These are phyloP conservation scores for Rhipidocladum racemiflorum DNA, from an alignment of 176 grass and related monocot species.

Conservation along the genomic window DNA sequence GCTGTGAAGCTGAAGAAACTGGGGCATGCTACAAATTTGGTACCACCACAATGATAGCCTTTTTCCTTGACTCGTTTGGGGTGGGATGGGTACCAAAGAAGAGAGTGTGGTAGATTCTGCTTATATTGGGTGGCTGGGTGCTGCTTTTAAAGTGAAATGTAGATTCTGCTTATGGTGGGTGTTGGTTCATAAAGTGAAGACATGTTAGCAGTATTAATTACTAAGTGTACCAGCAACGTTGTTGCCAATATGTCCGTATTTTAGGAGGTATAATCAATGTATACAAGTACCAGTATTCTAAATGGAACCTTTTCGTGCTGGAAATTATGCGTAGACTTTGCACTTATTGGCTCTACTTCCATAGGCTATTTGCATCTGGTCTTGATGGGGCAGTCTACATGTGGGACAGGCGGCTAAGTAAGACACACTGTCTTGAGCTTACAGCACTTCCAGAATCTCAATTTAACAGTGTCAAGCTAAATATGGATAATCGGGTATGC, in stretches of 20 bases:
- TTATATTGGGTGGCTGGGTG: background rate
- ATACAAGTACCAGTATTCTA: conserved; percentile 1
- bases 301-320: background rate
- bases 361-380: conserved; percentile 82
- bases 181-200: background rate
- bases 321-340: conserved; percentile 10
- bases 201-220: conserved; percentile 10
- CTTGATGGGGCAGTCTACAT: conserved; percentile 77
- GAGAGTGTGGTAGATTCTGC: conserved; percentile 4
- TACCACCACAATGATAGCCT: background rate
- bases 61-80: background rate
- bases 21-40: background rate
- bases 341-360: conserved; percentile 12
- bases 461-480: conserved; percentile 70
- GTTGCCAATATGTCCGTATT: background rate
- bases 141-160: background rate
- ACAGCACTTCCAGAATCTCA: conserved; percentile 55
- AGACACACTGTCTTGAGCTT: conserved; percentile 69
- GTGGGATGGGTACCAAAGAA: background rate
- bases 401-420: conserved; percentile 77
- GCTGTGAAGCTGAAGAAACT: background rate
- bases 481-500: conserved; percentile 65
- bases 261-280: background rate
- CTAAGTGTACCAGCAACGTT: background rate
- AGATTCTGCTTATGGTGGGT: background rate